phyloP scores from a whole-genome alignment of 1,284 basidiomycete species.

The Papiliotrema fonsecae region DNA sequence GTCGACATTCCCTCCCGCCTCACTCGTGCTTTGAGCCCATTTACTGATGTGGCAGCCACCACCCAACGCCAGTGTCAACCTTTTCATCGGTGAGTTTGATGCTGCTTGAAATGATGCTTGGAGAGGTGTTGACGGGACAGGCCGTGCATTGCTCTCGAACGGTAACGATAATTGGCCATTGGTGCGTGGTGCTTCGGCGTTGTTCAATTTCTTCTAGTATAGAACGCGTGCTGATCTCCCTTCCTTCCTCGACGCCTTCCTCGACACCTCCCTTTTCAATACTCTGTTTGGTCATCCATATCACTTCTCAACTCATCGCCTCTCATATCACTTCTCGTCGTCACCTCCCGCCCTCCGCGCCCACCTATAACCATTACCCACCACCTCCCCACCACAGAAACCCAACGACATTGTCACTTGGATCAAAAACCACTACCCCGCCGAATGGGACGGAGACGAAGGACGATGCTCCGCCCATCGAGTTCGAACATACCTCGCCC shows the following conservation, averaged over 20 bases:
- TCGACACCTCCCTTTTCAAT: no score
- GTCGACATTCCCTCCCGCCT: neutral
- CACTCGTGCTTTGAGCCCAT: neutral
- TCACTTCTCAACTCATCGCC: no score
- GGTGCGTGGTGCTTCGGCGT: conserved; percentile 19
- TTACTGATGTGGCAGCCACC: conserved; percentile 32
- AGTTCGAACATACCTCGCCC: conserved; percentile 44
- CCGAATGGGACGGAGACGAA: conserved; percentile 47
- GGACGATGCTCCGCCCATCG: conserved; percentile 45
- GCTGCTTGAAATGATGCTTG: neutral
- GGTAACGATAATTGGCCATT: conserved; percentile 48
- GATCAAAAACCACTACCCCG: conserved; percentile 45
- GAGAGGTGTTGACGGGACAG: conserved; percentile 7
- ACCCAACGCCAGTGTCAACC: conserved; percentile 45
- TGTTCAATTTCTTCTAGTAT: conserved; percentile 1
- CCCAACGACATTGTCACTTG: conserved; percentile 47
- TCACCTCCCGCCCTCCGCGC: neutral
- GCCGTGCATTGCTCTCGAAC: conserved; percentile 41
- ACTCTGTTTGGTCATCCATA: no score
- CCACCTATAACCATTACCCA: no score
- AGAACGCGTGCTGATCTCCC: neutral
- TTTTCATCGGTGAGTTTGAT: conserved; percentile 39
- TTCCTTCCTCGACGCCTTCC: neutral
- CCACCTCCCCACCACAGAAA: conserved; percentile 34
- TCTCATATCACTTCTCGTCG: neutral